These are phyloP conservation scores for Apiospora marii DNA, from an alignment of 2,329 filamentous ascomycete genomes.

Conservation along the genomic window DNA sequence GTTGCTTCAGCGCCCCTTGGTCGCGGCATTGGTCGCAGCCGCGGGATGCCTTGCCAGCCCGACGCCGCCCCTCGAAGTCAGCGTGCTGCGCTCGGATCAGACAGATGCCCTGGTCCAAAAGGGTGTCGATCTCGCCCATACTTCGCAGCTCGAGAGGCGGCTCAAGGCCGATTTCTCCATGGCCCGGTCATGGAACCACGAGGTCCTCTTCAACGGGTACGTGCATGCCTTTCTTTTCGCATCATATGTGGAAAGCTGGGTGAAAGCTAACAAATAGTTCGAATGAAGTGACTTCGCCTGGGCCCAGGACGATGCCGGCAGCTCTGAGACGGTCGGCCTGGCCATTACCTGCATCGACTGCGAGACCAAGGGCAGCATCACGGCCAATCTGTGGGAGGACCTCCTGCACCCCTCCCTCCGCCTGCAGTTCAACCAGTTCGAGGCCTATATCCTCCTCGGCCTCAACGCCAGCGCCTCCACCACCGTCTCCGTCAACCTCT, in stretches of 20 bases:
- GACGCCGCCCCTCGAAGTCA: neutral
- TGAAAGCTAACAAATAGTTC: neutral
- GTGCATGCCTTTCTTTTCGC: neutral
- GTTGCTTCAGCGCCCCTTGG: neutral
- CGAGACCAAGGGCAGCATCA: constrained; percentile 58
- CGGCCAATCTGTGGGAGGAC: constrained; percentile 52
- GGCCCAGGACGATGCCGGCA: neutral
- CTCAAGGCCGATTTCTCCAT: constrained; percentile 24
- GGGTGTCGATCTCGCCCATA: constrained; percentile 25
- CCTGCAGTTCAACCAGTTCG: constrained; percentile 57
- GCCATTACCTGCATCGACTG: constrained; percentile 54
- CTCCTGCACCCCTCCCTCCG: constrained; percentile 51
- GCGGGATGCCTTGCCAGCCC: constrained; percentile 21
- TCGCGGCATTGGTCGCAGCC: constrained; percentile 2
- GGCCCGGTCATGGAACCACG: constrained; percentile 21
- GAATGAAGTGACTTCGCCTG: neutral
- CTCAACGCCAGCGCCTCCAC: constrained; percentile 53
- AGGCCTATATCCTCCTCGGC: constrained; percentile 59
- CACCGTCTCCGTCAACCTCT: constrained; percentile 62
- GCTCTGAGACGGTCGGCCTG: constrained; percentile 35
- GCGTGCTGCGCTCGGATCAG: neutral
- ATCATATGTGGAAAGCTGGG: neutral
- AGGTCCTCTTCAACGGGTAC: constrained; percentile 26
- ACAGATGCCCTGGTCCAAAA: constrained; percentile 22
- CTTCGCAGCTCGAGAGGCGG: constrained; percentile 21